These are phyloP conservation scores for Hypomyces rosellus DNA, from an alignment of 2,329 filamentous ascomycete genomes.

Conservation along the genomic window DNA sequence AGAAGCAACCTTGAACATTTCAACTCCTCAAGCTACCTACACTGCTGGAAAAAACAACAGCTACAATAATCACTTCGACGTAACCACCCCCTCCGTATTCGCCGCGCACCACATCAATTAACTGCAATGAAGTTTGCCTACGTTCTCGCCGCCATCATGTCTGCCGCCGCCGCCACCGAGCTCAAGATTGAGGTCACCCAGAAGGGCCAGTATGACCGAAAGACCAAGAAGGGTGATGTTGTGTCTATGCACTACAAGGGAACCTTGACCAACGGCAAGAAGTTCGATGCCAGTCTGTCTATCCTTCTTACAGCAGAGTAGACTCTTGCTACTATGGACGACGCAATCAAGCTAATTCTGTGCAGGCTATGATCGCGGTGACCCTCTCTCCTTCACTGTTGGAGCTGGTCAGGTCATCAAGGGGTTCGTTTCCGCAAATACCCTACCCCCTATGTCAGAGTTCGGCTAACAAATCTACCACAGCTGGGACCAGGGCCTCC, in stretches of 20 bases:
- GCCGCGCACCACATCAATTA: not conserved
- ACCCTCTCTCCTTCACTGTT: constrained; percentile 72
- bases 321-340: not conserved
- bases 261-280: constrained; percentile 66
- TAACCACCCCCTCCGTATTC: not conserved
- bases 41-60: not conserved
- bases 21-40: not conserved
- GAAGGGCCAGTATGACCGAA: constrained; percentile 71
- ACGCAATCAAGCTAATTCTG: not conserved
- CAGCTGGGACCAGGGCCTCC: constrained; percentile 82
- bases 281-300: constrained; percentile 70
- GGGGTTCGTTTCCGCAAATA: constrained; percentile 49
- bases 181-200: constrained; percentile 74
- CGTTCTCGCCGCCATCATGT: constrained; percentile 45
- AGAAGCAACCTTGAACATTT: not conserved
- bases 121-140: constrained; percentile 44
- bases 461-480: constrained; percentile 7
- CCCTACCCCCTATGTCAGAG: not conserved
- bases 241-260: constrained; percentile 86
- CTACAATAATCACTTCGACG: not conserved
- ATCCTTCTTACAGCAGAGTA: constrained; percentile 7
- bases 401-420: constrained; percentile 81
- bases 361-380: constrained; percentile 65
- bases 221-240: constrained; percentile 67
- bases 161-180: constrained; percentile 48